Percentiles rank a stretch among this genome's conserved stretches.
Evolutionary conservation across 495 filamentous ascomycete species (phyloP).

Genomic region (Xylaria acuta): DNA sequence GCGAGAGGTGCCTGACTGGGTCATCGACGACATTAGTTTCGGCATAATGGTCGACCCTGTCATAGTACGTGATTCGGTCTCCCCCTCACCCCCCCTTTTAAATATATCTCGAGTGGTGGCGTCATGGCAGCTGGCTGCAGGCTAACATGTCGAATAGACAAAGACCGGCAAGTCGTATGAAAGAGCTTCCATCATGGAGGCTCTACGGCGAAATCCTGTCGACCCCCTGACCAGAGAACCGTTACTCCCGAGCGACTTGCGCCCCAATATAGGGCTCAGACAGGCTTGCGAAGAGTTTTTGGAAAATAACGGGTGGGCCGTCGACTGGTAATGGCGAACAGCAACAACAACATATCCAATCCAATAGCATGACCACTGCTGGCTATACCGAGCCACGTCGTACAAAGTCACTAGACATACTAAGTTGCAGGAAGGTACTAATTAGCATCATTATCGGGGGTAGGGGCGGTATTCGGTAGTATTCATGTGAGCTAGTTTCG

Average conservation of each 20-base stretch:
- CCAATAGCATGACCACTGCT: not conserved
- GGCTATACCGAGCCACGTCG: not conserved
- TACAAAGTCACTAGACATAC: not conserved
- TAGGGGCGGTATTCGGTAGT: not conserved
- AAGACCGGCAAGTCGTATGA: constrained; percentile 91
- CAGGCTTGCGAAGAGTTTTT: constrained; percentile 85
- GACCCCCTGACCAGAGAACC: constrained; percentile 87
- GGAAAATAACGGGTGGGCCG: constrained; percentile 89
- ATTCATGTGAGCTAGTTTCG: not conserved
- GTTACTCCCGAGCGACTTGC: constrained; percentile 71
- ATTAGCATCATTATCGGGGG: not conserved
- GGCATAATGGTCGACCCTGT: constrained; percentile 93
- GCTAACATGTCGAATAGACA: constrained; percentile 56
- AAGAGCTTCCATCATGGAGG: constrained; percentile 83
- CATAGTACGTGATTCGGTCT: constrained; percentile 55
- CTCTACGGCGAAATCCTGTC: constrained; percentile 72
- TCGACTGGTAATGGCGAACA: constrained; percentile 71
- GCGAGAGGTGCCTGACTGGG: constrained; percentile 82
- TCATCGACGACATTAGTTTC: constrained; percentile 90
- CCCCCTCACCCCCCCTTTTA: not conserved
- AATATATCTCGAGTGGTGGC: not conserved
- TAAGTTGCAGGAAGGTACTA: not conserved
- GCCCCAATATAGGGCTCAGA: constrained; percentile 83
- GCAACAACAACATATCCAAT: not conserved
- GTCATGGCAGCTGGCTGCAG: not conserved